These are phyloP conservation scores for Calonectria ilicicola DNA, from an alignment of 2,329 filamentous ascomycete genomes.

Conservation along the genomic window DNA sequence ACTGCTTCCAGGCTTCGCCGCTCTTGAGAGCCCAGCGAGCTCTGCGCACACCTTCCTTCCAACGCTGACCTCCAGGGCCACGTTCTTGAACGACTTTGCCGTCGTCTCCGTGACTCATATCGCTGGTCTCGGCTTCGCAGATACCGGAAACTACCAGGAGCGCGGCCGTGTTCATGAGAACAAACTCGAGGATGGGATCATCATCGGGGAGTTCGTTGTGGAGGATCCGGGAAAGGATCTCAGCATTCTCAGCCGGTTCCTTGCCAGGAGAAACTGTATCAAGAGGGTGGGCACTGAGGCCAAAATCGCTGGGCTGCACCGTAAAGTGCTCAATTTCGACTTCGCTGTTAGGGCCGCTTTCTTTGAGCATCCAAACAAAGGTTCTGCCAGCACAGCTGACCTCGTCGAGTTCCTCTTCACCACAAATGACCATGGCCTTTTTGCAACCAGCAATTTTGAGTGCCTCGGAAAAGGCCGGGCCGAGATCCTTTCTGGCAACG, in stretches of 20 bases:
- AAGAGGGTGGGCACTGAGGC: slow-evolving; percentile 80
- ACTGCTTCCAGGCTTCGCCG: slow-evolving; percentile 86
- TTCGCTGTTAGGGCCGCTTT: slow-evolving; percentile 53
- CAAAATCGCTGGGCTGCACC: slow-evolving; percentile 88
- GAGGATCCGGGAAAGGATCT: slow-evolving; percentile 83
- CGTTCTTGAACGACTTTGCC: slow-evolving; percentile 83
- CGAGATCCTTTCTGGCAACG: slow-evolving; percentile 88
- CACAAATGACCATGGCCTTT: slow-evolving; percentile 93
- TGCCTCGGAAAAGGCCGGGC: slow-evolving; percentile 89
- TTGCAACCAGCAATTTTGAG: slow-evolving; percentile 79
- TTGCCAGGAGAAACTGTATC: slow-evolving; percentile 85
- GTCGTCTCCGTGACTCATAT: slow-evolving; percentile 84
- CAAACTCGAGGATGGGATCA: slow-evolving; percentile 91
- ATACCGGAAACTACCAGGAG: slow-evolving; percentile 87
- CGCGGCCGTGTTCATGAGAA: slow-evolving; percentile 92
- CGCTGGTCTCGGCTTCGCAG: slow-evolving; percentile 84
- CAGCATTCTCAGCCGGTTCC: slow-evolving; percentile 87
- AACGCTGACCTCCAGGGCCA: slow-evolving; percentile 87
- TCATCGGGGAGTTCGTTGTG: slow-evolving; percentile 78
- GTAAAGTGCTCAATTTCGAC: slow-evolving; percentile 80
- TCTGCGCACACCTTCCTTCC: slow-evolving; percentile 93
- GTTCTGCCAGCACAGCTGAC: slow-evolving; percentile 91
- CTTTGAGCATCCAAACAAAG: slow-evolving; percentile 85
- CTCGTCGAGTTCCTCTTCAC: slow-evolving; percentile 95
- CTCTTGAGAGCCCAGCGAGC: slow-evolving; percentile 91